These are phyloP conservation scores for Fusarium xylarioides DNA, from an alignment of 2,329 filamentous ascomycete species.

Conservation along the genomic window DNA sequence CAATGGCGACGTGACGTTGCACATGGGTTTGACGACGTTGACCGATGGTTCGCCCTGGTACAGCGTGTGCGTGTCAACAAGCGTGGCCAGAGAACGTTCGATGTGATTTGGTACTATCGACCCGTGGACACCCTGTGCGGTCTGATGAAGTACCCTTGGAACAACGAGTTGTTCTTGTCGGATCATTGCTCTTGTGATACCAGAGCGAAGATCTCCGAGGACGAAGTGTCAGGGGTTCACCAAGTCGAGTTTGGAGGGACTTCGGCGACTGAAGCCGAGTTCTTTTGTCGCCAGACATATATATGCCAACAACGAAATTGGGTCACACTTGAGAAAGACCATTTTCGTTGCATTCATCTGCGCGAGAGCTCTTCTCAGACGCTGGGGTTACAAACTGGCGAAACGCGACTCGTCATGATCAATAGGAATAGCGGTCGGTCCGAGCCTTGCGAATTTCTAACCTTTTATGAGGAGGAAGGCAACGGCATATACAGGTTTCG, in stretches of 20 bases:
- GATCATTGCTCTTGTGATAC: conserved; percentile 77
- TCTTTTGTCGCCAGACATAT: conserved; percentile 79
- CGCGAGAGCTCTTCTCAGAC: conserved; percentile 18
- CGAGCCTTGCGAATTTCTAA: conserved; percentile 69
- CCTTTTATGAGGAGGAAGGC: conserved; percentile 30
- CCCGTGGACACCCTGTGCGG: conserved; percentile 76
- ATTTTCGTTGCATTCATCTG: conserved; percentile 63
- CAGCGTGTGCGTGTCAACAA: conserved; percentile 59
- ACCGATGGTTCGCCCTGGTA: conserved; percentile 77
- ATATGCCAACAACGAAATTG: conserved; percentile 68
- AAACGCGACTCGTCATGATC: conserved; percentile 64
- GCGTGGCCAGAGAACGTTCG: conserved; percentile 57
- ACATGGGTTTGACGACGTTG: conserved; percentile 53
- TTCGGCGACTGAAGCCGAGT: conserved; percentile 58
- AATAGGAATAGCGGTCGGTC: conserved; percentile 49
- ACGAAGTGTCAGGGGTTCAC: conserved; percentile 67
- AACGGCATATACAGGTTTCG: conserved; percentile 54
- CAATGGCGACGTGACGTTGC: conserved; percentile 64
- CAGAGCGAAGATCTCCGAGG: conserved; percentile 55
- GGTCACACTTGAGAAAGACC: conserved; percentile 62
- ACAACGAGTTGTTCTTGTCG: conserved; percentile 79
- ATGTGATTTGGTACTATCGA: conserved; percentile 79
- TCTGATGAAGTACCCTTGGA: conserved; percentile 72
- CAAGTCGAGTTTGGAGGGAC: conserved; percentile 65
- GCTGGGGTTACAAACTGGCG: conserved; percentile 58